These are phyloP conservation scores for Prunus fruticosa DNA, from an alignment of 306 rosid species.

Conservation along the genomic window DNA sequence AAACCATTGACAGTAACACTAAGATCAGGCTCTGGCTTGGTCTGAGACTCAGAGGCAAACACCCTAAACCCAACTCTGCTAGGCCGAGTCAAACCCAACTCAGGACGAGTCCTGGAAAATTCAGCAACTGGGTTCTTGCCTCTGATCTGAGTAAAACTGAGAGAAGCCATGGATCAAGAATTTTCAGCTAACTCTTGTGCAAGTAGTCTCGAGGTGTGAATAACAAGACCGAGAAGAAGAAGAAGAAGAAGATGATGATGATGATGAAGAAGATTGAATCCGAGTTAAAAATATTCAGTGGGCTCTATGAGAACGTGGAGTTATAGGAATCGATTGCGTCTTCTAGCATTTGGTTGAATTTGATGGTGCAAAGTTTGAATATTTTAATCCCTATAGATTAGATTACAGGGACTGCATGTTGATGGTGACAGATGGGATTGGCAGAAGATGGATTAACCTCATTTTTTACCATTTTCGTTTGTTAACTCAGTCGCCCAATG, in stretches of 20 bases:
- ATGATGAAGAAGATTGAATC: conserved; percentile 40
- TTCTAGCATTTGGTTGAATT: conserved; percentile 11
- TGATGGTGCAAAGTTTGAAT: conserved; percentile 19
- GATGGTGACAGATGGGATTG: neutral
- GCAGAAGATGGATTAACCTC: too few relatives aligned
- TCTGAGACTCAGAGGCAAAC: conserved; percentile 60
- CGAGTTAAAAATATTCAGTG: conserved; percentile 27
- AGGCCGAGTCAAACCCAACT: conserved; percentile 33
- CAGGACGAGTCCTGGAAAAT: conserved; percentile 34
- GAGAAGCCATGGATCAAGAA: conserved; percentile 66
- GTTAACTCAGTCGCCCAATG: too few relatives aligned
- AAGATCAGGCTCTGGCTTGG: conserved; percentile 78
- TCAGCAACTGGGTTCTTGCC: conserved; percentile 49
- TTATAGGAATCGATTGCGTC: conserved; percentile 34
- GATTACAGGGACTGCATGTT: neutral
- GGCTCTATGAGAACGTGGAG: conserved; percentile 31
- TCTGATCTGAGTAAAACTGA: conserved; percentile 56
- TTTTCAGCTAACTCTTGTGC: neutral
- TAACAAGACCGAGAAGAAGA: neutral
- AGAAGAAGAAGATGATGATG: neutral
- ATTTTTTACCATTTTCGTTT: too few relatives aligned
- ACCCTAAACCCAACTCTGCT: conserved; percentile 59
- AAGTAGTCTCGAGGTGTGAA: conserved; percentile 20
- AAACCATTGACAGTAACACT: conserved; percentile 83
- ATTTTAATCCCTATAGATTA: neutral